Base-by-base conservation (phyloP, 129 eudicot species). In the Pittosporum tobira region DNA sequence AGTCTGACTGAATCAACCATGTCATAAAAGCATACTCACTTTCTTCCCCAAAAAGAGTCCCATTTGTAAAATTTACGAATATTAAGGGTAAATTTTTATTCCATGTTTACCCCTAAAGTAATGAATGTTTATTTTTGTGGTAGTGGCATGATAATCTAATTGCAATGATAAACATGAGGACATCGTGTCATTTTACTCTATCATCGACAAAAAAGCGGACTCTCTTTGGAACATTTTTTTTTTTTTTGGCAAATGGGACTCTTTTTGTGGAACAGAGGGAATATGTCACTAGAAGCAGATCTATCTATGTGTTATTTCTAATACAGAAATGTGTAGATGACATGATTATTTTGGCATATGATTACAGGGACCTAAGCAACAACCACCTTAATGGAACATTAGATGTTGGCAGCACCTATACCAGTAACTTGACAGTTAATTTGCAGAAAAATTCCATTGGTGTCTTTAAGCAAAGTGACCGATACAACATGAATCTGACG, bases 301-400 rank as follows among this genome's bases (percentile, higher is more conserved):
- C 25, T 21, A 63, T 44, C 18, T 64, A 48, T 48, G 2, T 57
- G 47, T 38, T 25, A 4, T 47, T 44, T 54, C 24, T 31, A 36
- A 51, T 26, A 23, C n/a, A 40, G 46, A 40, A 10, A 10, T 31
- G 58, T 38, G 48, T 22, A 43, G 7, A n/a, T 36, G 18, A 25
- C 18, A 13, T 60, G 12, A 49, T 48, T 57, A 34, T 68, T 62
- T 57, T 13, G 31, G 30, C 47, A 48, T 70, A 34, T 48, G 48
- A 43, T 67, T 40, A 61, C 85, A 90, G 95, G 74, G 69, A 51
- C 55, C 75, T 90, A 25, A 72, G 84, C 59, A 76, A 90, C 75
- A 90, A 90, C 53, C 52, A 71, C 21, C 79, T 90, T 45, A 78
- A 48, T 37, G 98, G 94, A 59, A 83, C 61, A 54, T 68, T 90